Evolutionary conservation across 2,329 filamentous ascomycete species (phyloP), one percentile per base, ranked within the genome.

Genomic region (Chaetothyriales sp.): DNA sequence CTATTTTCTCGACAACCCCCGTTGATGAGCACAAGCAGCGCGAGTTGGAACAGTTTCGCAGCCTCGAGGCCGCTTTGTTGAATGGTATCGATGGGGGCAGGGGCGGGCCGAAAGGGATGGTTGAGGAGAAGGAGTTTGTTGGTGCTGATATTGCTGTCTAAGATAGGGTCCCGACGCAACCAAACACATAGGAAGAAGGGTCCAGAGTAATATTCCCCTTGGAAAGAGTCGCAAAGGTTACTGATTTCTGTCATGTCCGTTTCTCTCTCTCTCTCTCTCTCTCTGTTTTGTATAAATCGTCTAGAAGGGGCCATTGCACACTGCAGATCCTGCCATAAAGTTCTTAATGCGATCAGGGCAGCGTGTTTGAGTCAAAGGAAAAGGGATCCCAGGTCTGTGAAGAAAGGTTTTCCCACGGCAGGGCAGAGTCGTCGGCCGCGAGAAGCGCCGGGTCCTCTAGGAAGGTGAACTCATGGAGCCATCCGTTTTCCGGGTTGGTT

Each of bases 81-180:
- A 57, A 57, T 10, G 32, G 32, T 15, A 4, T 15, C 32, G 32
- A 39, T 39, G 32, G 32, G 1, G 15, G 32, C 10, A 52, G 52
- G 22, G 54, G 45, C 44, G 36, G 50, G 45, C 51, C 49, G 44
- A 51, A 48, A 45, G 46, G 55, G 18, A 36, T 55, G 45, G 56
- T 60, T 39, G 58, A 59, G 39, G 57, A 57, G 54, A 49, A 49
- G 51, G 57, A 59, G 48, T 44, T 56, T 25, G 47, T 57, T 22
- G 58, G 53, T 18, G 57, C 55, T 12, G 58, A 60, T 48, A 59
- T 60, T 50, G 58, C 58, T 42, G 52, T 57, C 15, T 60, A 26
- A 52, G 7, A 36, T 47, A 39, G 32, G 4, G 10, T 2, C 25
- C 25, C 25, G 5, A 4, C 25, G 2, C 32, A 39, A 39, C 10